Base-by-base conservation (phyloP, 345 rosid genomes). In the Streptanthus diversifolius region DNA sequence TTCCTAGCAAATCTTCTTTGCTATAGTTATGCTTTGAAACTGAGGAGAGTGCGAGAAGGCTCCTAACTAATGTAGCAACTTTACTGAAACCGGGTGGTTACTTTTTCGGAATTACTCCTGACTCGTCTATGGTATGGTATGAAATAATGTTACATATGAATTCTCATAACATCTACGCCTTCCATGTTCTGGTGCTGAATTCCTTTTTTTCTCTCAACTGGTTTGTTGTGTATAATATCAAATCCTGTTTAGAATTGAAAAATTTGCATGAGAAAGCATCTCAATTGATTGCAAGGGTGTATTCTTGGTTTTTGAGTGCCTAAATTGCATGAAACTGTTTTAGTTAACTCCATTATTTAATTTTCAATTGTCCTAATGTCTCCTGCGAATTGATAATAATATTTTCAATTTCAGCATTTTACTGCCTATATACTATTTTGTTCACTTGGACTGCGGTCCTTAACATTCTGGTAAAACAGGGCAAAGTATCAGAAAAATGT, bases 51-150 rank as follows among this genome's bases (percentile, higher is more conserved):
- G 99, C 93, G 14, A 90, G 92, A 79, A 90, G 79, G 76, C 96
- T 95, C 61, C 71, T 95, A 14, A 79, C 81, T 68, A 95, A 88
- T 83, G 99, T 90, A 18, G 83, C 99, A 8, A 84, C 83, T 68
- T 75, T 95, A 83, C 85, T 91, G 71, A 90, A 91, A 78, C 93
- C 99, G 0, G 97, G 98, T 79, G 99, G 99, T 70, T 95, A 88
- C 83, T 91, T 91, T 82, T 83, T 95, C 11, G 99, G 98, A 73
- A 86, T 95, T 76, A 87, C 90, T 85, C 97, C 96, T 53, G 99
- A 95, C 85, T 91, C 98, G 62, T 91, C 99, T 82, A 95, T 95
- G 7, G 90, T 95, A 84, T 95, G 99, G 99, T 95, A 91, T 81
- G 92, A 66, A 53, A 83, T 58, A 66, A 3, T 47, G 70, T 51